Base-by-base conservation (phyloP, 2,329 filamentous ascomycete species). In the Ophiostoma quercus region DNA sequence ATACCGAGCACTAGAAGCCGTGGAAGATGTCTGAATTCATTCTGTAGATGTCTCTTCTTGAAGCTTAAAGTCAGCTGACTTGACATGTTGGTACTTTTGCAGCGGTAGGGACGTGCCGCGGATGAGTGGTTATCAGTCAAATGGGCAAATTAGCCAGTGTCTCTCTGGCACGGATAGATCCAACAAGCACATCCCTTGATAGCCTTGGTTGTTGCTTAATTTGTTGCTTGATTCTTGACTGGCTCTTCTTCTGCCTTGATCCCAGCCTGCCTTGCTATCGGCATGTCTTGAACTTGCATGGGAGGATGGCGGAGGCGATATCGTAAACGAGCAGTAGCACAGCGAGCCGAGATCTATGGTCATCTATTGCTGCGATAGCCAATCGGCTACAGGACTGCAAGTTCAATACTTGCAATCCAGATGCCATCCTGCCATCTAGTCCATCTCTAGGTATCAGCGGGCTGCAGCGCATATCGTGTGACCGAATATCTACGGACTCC, bases 1-100 rank as follows among this genome's bases (percentile, higher is more conserved):
- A 54, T 54, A 54, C 47, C 47, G 47, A 54, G 47, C n/a, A 54
- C 47, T 54, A 54, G 47, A 54, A 54, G n/a, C 19, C 19, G 19
- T n/a, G 11, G 6, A 54, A 54, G 47, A n/a, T n/a, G 6, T 54
- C 22, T 54, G 47, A 54, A 2, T 22, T 54, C 47, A 29, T 29
- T 29, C 25, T 29, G 25, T 29, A n/a, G 25, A 29, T 29, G 25
- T 29, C 25, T 29, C 25, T 29, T 29, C 25, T 29, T 29, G 25
- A 29, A 29, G 25, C 25, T 29, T 29, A 29, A 29, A 2, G 25
- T 41, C 39, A 41, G 1, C 11, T 41, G 39, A 41, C 39, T 25
- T 9, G 22, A 41, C 39, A 25, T 57, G 51, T 57, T 57, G 51
- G 51, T 57, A 11, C 51, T 57, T 57, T 57, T 57, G n/a, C 16